Conservation (phyloP, 2,329 filamentous ascomycete genomes). For the Paraphoma sp. region DNA sequence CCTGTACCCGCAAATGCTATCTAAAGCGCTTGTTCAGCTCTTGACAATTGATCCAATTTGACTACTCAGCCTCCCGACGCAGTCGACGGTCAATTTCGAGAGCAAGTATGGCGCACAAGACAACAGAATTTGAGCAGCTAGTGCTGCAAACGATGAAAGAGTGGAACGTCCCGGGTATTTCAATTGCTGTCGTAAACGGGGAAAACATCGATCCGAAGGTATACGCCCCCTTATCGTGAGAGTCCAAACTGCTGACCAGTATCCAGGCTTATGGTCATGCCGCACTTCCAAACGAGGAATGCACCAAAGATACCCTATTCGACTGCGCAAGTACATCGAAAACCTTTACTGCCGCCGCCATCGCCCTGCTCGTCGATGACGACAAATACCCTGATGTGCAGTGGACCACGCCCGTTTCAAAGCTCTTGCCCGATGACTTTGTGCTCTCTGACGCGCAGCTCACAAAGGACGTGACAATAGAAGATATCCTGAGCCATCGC, state of each 20-base stretch:
- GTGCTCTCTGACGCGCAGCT: constrained; percentile 56
- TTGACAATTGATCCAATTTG: too few relatives aligned
- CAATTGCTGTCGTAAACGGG: constrained; percentile 57
- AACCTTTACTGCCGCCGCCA: constrained; percentile 58
- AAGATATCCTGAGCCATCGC: constrained; percentile 62
- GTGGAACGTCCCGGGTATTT: constrained; percentile 59
- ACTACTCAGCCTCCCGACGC: too few relatives aligned
- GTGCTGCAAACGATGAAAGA: constrained; percentile 42
- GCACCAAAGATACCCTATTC: constrained; percentile 57
- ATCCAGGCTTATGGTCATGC: constrained; percentile 42
- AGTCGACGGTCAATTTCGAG: background rate
- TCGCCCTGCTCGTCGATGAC: constrained; percentile 59
- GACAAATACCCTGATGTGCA: constrained; percentile 46
- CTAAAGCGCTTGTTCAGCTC: too few relatives aligned
- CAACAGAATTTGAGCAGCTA: constrained; percentile 13
- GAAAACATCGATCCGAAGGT: constrained; percentile 51
- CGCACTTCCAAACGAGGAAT: constrained; percentile 37
- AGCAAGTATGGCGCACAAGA: constrained; percentile 2
- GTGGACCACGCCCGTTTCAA: constrained; percentile 58
- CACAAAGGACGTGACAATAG: constrained; percentile 59
- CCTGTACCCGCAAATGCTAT: too few relatives aligned
- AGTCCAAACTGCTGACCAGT: background rate
- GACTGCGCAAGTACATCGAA: constrained; percentile 65
- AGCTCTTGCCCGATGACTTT: constrained; percentile 61
- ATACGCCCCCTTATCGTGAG: background rate